These are phyloP conservation scores for Tolypocladium tundrense DNA, from an alignment of 2,329 filamentous ascomycete genomes.

Conservation along the genomic window DNA sequence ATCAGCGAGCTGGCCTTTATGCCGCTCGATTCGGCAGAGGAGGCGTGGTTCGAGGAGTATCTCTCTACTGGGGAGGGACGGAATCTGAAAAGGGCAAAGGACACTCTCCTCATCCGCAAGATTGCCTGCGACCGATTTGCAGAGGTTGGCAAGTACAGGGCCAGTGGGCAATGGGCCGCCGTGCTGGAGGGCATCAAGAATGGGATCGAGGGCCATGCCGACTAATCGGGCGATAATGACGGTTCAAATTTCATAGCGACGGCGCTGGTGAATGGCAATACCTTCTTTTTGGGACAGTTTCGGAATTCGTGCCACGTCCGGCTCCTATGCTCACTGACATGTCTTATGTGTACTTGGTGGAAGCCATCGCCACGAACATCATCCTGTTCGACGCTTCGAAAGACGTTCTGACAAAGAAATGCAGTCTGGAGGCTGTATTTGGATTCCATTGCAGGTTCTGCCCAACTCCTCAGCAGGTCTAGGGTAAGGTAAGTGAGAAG, in stretches of 20 bases:
- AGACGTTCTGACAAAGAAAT: no score
- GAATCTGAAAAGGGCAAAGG: slow-evolving; percentile 53
- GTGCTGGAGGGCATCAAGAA: slow-evolving; percentile 41
- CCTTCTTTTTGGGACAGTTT: background rate
- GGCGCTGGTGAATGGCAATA: slow-evolving; percentile 1
- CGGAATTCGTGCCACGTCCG: no score
- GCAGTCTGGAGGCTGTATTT: no score
- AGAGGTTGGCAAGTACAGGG: slow-evolving; percentile 33
- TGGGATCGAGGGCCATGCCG: slow-evolving; percentile 25
- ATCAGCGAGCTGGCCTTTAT: slow-evolving; percentile 62
- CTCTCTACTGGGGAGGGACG: slow-evolving; percentile 56
- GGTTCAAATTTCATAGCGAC: background rate
- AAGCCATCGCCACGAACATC: no score
- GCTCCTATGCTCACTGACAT: background rate
- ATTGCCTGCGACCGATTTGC: slow-evolving; percentile 55
- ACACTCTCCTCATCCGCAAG: slow-evolving; percentile 64
- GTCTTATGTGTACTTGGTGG: background rate
- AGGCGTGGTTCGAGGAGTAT: slow-evolving; percentile 63
- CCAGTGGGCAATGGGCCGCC: slow-evolving; percentile 36
- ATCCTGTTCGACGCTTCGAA: no score
- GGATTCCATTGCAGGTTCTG: no score
- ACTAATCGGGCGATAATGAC: slow-evolving; percentile 5
- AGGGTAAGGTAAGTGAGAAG: no score
- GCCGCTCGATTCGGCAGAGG: slow-evolving; percentile 61
- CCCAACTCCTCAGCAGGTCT: no score